phyloP scores from a whole-genome alignment of 352 stramenopile species.

The Globisporangium megalacanthum region DNA sequence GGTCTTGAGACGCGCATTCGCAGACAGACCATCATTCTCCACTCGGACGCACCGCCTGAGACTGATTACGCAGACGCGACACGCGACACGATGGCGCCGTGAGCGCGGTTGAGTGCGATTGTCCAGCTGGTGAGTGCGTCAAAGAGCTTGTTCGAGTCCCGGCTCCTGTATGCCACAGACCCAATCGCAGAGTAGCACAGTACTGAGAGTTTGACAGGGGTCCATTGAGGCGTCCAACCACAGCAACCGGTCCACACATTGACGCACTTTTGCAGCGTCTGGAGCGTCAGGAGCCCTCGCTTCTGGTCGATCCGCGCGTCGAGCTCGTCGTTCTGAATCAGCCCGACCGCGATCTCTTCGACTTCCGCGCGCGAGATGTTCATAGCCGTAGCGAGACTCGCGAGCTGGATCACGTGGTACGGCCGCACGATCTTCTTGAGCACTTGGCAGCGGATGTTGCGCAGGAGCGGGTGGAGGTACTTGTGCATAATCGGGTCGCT shows the following conservation, averaged over 20 bases:
- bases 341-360: slow-evolving; percentile 85
- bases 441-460: slow-evolving; percentile 92
- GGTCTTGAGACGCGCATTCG: too few relatives aligned
- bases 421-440: slow-evolving; percentile 88
- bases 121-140: slow-evolving; percentile 70
- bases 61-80: slow-evolving; percentile 11
- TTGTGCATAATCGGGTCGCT: slow-evolving; percentile 92
- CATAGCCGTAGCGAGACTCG: slow-evolving; percentile 83
- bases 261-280: slow-evolving; percentile 47
- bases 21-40: too few relatives aligned
- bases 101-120: slow-evolving; percentile 36
- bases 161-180: slow-evolving; percentile 22
- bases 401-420: slow-evolving; percentile 89
- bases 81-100: slow-evolving; percentile 38
- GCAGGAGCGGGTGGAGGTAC: slow-evolving; percentile 87
- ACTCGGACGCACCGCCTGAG: too few relatives aligned
- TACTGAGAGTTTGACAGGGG: too few relatives aligned
- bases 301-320: slow-evolving; percentile 90
- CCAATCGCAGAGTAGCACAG: neutral
- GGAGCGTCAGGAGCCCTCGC: slow-evolving; percentile 42
- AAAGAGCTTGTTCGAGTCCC: slow-evolving; percentile 56
- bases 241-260: neutral
- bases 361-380: slow-evolving; percentile 87
- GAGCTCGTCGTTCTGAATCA: slow-evolving; percentile 91
- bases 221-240: neutral